These are phyloP conservation scores for Fereydounia khargensis DNA, from an alignment of 1,284 basidiomycete species.

Conservation along the genomic window DNA sequence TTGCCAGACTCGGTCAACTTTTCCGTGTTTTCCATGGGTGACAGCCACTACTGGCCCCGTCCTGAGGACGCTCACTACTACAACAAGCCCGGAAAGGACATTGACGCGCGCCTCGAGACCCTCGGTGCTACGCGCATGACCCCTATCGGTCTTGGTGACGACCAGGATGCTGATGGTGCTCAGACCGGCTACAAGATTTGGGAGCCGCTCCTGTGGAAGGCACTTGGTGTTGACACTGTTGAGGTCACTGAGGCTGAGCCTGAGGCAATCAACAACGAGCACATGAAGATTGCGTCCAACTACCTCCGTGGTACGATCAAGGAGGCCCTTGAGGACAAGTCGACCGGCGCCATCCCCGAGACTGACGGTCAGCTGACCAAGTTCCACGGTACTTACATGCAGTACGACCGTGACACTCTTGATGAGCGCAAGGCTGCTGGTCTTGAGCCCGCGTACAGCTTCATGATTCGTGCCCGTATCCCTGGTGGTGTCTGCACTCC, in stretches of 20 bases:
- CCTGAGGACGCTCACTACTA: constrained; percentile 94
- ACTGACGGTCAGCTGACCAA: constrained; percentile 94
- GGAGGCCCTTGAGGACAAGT: constrained; percentile 79
- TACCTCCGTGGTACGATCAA: constrained; percentile 93
- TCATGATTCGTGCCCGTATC: constrained; percentile 98
- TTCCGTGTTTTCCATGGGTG: constrained; percentile 90
- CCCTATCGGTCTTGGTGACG: constrained; percentile 77
- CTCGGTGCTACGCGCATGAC: constrained; percentile 50
- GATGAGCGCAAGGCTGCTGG: constrained; percentile 92
- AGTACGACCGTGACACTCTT: constrained; percentile 94
- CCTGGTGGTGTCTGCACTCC: constrained; percentile 91
- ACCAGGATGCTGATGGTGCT: constrained; percentile 93
- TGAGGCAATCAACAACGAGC: constrained; percentile 96
- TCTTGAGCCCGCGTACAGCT: constrained; percentile 90
- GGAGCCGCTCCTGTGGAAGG: constrained; percentile 92
- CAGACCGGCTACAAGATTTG: constrained; percentile 94
- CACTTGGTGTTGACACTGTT: constrained; percentile 83
- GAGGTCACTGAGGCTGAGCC: constrained; percentile 90
- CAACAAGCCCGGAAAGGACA: constrained; percentile 93
- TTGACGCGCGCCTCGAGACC: constrained; percentile 66
- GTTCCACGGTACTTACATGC: constrained; percentile 75
- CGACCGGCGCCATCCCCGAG: constrained; percentile 83
- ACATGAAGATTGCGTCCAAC: constrained; percentile 95
- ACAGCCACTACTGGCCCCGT: constrained; percentile 98
- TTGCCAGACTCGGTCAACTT: constrained; percentile 41